phyloP scores from a whole-genome alignment of 371 early-diverging fungal genomes.

The Modicella reniformis region DNA sequence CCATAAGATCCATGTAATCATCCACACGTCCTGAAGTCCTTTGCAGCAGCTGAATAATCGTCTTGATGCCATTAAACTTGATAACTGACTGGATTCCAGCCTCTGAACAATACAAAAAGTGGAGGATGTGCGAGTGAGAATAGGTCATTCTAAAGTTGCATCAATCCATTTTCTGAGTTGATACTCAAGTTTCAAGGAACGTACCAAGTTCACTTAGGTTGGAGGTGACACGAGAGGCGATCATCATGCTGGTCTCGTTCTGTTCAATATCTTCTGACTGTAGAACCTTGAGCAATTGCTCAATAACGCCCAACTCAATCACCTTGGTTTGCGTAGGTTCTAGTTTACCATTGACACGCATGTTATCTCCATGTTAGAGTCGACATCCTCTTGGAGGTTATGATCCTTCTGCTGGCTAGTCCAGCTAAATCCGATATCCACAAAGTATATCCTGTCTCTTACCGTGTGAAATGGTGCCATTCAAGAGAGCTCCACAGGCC shows the following conservation, averaged over 20 bases:
- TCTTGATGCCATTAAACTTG: slow-evolving; percentile 31
- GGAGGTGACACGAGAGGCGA: slow-evolving; percentile 31
- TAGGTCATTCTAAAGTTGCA: no score
- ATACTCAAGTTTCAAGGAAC: not conserved
- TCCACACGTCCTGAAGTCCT: slow-evolving; percentile 23
- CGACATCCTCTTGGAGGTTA: no score
- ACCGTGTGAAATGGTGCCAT: slow-evolving; percentile 84
- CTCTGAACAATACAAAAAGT: slow-evolving; percentile 19
- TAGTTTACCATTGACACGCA: slow-evolving; percentile 23
- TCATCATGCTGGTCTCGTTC: slow-evolving; percentile 53
- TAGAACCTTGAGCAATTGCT: slow-evolving; percentile 53
- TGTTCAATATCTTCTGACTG: slow-evolving; percentile 53
- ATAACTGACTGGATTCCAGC: slow-evolving; percentile 26
- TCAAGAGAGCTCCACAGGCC: slow-evolving; percentile 76
- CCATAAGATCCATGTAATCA: slow-evolving; percentile 35
- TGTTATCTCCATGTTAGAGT: no score
- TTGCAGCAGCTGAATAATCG: slow-evolving; percentile 21
- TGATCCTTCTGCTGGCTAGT: not conserved
- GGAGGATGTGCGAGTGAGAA: no score
- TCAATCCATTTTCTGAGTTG: no score
- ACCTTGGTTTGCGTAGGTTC: slow-evolving; percentile 60
- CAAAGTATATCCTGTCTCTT: slow-evolving; percentile 12
- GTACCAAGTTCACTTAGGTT: slow-evolving; percentile 48
- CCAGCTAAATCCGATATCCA: slow-evolving; percentile 2
- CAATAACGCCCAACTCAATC: slow-evolving; percentile 55